Base-by-base conservation (phyloP, 306 rosid genomes). In the Trifolium repens region DNA sequence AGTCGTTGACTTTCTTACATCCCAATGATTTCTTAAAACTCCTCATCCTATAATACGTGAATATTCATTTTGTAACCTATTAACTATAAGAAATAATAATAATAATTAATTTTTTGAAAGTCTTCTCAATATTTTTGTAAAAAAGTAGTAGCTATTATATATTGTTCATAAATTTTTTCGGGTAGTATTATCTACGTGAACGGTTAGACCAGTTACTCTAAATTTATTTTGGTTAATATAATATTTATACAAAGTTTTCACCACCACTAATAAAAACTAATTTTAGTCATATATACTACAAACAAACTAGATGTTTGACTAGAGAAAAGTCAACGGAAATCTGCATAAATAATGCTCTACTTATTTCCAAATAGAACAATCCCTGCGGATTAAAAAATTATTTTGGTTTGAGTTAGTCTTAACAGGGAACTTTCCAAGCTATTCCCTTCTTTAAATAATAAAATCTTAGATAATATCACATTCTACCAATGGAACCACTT, bases 331-430 rank as follows among this genome's bases (percentile, higher is more conserved):
- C 70, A 65, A 40, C 5, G 70, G 16, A 17, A 39, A 9, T 39
- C 9, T 64, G 69, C 50, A 64, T 64, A 16, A 64, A 15, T 37
- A 15, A 17, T 63, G 69, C 26, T 4, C 6, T 55, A 4, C 49
- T 37, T 8, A 8, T 14, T 37, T n/a, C 17, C 5, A 16, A 59
- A 19, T 1, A 58, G 4, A 63, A 13, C 14, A 35, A 39, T 64
- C 49, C 9, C 47, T n/a, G 30, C 69, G 3, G 47, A 30, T 37
- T 64, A 17, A 64, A 64, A 35, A 65, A 65, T 4, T 5, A 39
- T 19, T 40, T 30, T 10, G 52, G 32, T 65, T 65, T 42, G 32
- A 19, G 16, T 40, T 27, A n/a, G 70, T 65, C 70, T 65, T 65
- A 64, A 39, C 4, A n/a, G 35, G 52, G 32, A 39, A 65, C 34